Evolutionary conservation across 73 alveolate genomes (phyloP).

Genomic region (Paramecium primaurelia): DNA sequence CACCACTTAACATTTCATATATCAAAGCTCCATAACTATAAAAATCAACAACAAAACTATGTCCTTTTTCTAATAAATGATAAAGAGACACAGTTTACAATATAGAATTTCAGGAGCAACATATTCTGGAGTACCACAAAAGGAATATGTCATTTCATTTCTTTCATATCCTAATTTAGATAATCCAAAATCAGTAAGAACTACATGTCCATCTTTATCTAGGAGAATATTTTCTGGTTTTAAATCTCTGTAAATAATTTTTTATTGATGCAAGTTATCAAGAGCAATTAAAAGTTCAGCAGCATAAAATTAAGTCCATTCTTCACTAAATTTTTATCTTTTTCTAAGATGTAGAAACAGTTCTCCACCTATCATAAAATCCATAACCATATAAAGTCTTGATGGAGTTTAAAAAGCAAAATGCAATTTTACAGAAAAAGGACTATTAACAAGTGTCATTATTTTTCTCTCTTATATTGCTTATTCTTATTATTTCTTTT

Average conservation of each 20-base stretch:
- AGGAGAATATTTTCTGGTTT: conserved; percentile 77
- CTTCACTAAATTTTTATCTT: conserved; percentile 70
- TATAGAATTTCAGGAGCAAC: conserved; percentile 53
- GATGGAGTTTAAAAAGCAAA: conserved; percentile 87
- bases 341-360: conserved; percentile 70
- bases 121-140: conserved; percentile 63
- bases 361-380: conserved; percentile 88
- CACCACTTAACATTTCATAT: conserved; percentile 46
- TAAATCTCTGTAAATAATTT: conserved; percentile 79
- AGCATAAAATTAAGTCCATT: conserved; percentile 80
- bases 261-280: conserved; percentile 73
- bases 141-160: conserved; percentile 22
- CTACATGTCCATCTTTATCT: conserved; percentile 69
- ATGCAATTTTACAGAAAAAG: conserved; percentile 85
- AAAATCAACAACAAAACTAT: conserved; percentile 33
- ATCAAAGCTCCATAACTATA: conserved; percentile 51
- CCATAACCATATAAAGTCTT: conserved; percentile 87
- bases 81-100: background rate
- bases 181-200: conserved; percentile 73
- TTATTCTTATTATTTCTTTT: background rate
- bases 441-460: conserved; percentile 73
- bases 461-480: conserved; percentile 73
- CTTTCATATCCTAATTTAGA: conserved; percentile 60
- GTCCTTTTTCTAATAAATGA: conserved; percentile 55
- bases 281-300: conserved; percentile 80